A percentile compares a stretch with the other conserved stretches of the same genome.
phyloP scores from a whole-genome alignment of 352 stramenopile species.

The Phytopythium kandeliae region DNA sequence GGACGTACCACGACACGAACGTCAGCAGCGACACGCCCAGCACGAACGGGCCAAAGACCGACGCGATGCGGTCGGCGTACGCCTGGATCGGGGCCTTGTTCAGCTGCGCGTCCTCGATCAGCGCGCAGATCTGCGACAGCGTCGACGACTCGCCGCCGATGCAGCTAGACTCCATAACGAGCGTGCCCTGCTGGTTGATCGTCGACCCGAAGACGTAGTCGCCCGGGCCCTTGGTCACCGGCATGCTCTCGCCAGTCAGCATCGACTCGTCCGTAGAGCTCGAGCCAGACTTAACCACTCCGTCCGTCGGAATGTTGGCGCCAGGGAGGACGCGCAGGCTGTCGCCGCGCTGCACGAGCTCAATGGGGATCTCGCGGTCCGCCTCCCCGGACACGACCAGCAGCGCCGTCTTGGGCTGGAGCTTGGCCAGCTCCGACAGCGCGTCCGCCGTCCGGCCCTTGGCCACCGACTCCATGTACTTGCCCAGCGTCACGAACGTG shows the following conservation, averaged over 20 bases:
- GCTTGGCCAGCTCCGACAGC: constrained; percentile 58
- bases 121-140: constrained; percentile 68
- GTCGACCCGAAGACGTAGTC: constrained; percentile 85
- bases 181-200: constrained; percentile 77
- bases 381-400: constrained; percentile 43
- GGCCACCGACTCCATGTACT: constrained; percentile 86
- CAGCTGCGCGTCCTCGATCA: constrained; percentile 86
- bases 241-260: constrained; percentile 53
- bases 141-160: constrained; percentile 64
- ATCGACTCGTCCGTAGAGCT: constrained; percentile 49
- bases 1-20: constrained; percentile 51
- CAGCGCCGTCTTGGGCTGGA: constrained; percentile 77
- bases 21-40: constrained; percentile 52
- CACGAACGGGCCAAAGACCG: constrained; percentile 64
- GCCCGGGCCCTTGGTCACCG: constrained; percentile 60
- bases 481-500: constrained; percentile 84
- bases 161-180: constrained; percentile 81
- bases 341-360: constrained; percentile 80
- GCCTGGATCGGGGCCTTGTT: constrained; percentile 87
- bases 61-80: constrained; percentile 66
- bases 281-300: constrained; percentile 62
- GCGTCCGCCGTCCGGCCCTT: constrained; percentile 83
- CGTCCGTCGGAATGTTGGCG: constrained; percentile 76
- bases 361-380: constrained; percentile 73
- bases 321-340: constrained; percentile 65